Base-by-base conservation (phyloP, 805 yeast species). In the Candida sakaeoensis region DNA sequence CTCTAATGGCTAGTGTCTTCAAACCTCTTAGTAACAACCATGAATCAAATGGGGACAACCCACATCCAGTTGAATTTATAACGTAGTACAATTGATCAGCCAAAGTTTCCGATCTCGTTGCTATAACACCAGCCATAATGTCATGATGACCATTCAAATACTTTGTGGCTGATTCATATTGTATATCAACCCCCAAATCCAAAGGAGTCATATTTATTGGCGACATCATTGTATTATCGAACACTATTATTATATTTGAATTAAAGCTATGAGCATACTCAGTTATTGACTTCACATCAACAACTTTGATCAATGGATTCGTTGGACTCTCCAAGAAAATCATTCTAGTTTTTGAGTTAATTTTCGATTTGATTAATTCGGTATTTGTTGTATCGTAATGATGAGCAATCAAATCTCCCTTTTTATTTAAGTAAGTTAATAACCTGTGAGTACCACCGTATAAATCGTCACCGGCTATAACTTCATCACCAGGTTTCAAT, bases 141-240 rank as follows among this genome's bases (percentile, higher is more conserved):
- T 91, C 97, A 61, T 90, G 98, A 60, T 90, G 98, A 6, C 96
- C 96, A 53, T 89, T 85, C 50, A 90, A 70, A 57, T 86, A 90
- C 63, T 90, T 90, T 31, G 98, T 90, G 12, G 95, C 97, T 9
- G 91, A 81, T 59, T 90, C 98, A 60, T 90, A 91, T 42, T 86
- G 95, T 42, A 90, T 85, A 57, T 90, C 97, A 27, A 81, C 91
- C 7, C 93, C 95, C 49, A 85, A 75, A 50, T 85, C 87, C 48
- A 90, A 70, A 4, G 98, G 97, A 17, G 82, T 74, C 80, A 86
- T 80, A 53, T 82, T 72, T 45, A 90, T 62, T 9, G 97, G 97
- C 21, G 95, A 82, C 95, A 90, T 84, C 98, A 90, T 90, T 43
- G 97, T 91, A 70, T 91, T 90, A 65, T 90, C 97, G 46, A 90